phyloP scores from a whole-genome alignment of 208 protist genomes.

The Trypanosoma cruzi region DNA sequence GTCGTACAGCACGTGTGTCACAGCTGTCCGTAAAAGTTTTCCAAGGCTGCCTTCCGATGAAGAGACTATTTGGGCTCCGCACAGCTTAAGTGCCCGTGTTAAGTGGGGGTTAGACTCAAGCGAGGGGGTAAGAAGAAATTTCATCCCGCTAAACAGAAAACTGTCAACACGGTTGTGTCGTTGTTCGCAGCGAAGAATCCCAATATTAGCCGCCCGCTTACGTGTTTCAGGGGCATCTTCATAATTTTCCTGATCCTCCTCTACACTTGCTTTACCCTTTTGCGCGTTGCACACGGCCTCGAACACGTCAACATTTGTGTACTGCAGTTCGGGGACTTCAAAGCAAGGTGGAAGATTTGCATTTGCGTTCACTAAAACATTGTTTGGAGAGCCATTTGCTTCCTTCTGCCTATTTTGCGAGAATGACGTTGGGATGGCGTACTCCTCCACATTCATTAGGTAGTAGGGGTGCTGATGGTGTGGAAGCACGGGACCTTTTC shows the following conservation, averaged over 20 bases:
- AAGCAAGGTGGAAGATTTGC: constrained; percentile 68
- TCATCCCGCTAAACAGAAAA: constrained; percentile 80
- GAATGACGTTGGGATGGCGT: constrained; percentile 75
- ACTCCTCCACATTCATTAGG: constrained; percentile 81
- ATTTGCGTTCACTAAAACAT: constrained; percentile 24
- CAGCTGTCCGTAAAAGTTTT: constrained; percentile 40
- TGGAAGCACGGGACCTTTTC: constrained; percentile 59
- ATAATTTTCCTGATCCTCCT: constrained; percentile 55
- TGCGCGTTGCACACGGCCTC: constrained; percentile 51
- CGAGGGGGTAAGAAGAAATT: constrained; percentile 54
- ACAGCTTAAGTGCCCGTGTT: constrained; percentile 45
- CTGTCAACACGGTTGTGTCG: constrained; percentile 65
- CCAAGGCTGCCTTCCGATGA: constrained; percentile 33
- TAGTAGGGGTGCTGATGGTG: constrained; percentile 91
- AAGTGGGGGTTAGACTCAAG: constrained; percentile 41
- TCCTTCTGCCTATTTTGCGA: constrained; percentile 30
- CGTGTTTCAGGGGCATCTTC: constrained; percentile 37
- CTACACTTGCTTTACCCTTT: not conserved
- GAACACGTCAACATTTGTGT: constrained; percentile 71
- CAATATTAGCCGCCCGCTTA: constrained; percentile 46
- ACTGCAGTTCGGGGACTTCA: constrained; percentile 50
- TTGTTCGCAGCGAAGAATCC: constrained; percentile 64
- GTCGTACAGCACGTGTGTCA: constrained; percentile 83
- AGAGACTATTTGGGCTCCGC: constrained; percentile 61
- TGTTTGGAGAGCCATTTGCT: constrained; percentile 23